These are phyloP conservation scores for Skeletonema tropicum DNA, from an alignment of 108 stramenopile genomes.

Conservation along the genomic window DNA sequence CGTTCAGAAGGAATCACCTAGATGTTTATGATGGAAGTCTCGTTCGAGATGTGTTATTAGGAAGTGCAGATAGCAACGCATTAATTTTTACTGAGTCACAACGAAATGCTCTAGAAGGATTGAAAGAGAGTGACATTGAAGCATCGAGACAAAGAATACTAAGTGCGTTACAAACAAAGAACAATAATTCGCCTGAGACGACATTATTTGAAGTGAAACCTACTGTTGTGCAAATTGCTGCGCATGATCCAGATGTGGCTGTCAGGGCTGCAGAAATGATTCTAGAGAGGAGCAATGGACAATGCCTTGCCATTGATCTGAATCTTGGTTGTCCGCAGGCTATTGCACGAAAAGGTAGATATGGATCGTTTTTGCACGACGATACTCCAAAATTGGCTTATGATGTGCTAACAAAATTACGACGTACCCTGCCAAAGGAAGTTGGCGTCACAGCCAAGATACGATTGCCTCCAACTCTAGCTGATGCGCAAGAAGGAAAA, in stretches of 20 bases:
- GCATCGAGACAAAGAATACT: slow-evolving; percentile 26
- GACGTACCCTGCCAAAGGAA: slow-evolving; percentile 56
- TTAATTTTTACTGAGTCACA: slow-evolving; percentile 20
- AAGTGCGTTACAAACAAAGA: slow-evolving; percentile 9
- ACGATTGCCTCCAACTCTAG: slow-evolving; percentile 59
- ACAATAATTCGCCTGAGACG: not conserved
- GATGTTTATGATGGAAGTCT: slow-evolving; percentile 65
- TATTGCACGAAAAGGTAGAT: slow-evolving; percentile 79
- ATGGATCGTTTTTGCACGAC: slow-evolving; percentile 85
- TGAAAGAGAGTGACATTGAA: slow-evolving; percentile 27
- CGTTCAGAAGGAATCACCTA: slow-evolving; percentile 70
- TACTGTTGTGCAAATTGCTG: slow-evolving; percentile 91
- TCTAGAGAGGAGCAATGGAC: slow-evolving; percentile 44
- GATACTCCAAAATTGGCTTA: slow-evolving; percentile 72
- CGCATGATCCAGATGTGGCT: slow-evolving; percentile 83
- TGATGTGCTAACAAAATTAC: slow-evolving; percentile 57
- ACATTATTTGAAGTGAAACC: slow-evolving; percentile 40
- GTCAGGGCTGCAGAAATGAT: slow-evolving; percentile 82
- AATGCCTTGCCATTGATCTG: slow-evolving; percentile 65
- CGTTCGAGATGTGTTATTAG: slow-evolving; percentile 35
- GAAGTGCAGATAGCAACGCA: slow-evolving; percentile 4
- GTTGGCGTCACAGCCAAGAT: slow-evolving; percentile 81
- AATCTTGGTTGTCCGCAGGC: slow-evolving; percentile 87
- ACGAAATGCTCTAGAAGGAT: slow-evolving; percentile 21
- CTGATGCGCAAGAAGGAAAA: slow-evolving; percentile 33